Evolutionary conservation across 257 asterid species (phyloP), one percentile per base, ranked within the genome.

Genomic region (Voacanga thouarsii): DNA sequence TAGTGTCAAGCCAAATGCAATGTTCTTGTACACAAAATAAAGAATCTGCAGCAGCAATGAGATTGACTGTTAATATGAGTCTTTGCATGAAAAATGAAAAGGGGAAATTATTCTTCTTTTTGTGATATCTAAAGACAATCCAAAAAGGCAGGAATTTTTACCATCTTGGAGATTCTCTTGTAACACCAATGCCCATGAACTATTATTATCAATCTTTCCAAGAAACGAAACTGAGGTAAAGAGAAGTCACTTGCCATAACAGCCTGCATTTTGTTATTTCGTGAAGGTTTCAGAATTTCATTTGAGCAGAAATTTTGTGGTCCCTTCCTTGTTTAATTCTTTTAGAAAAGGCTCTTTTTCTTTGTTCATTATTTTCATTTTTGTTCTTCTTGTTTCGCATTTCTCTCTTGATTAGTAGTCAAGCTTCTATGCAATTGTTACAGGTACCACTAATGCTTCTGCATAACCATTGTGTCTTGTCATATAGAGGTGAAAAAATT

Each of bases 211-310:
- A 90, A 63, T 26, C 89, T 75, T 80, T 89, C 96, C 93, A 90
- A 63, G 80, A 87, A 89, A 19, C 88, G 86, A 73, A 90, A 90
- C 37, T 89, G 90, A 51, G 92, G 89, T 82, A 90, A 78, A 0
- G 96, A 86, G 71, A 90, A 90, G 63, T 90, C 96, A 61, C 93
- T 88, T 16, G 96, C 96, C 96, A 90, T 90, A 0, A 89, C 96
- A 23, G 96, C 96, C 86, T 90, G 89, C 79, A 61, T 47, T 33
- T 33, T 30, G 24, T 44, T 33, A 53, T 53, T 69, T 9, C 53
- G 6, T 23, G 19, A 16, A 28, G 55, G 28, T 37, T 66, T 51
- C 24, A 28, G 51, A 41, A 75, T 6, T 4, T 57, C 45, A 24
- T 26, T 59, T 53, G 59, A 12, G 5, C 50, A 21, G 11, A n/a